Evolutionary conservation across 1,284 basidiomycete species (phyloP).

Genomic region (Ganoderma boninense): DNA sequence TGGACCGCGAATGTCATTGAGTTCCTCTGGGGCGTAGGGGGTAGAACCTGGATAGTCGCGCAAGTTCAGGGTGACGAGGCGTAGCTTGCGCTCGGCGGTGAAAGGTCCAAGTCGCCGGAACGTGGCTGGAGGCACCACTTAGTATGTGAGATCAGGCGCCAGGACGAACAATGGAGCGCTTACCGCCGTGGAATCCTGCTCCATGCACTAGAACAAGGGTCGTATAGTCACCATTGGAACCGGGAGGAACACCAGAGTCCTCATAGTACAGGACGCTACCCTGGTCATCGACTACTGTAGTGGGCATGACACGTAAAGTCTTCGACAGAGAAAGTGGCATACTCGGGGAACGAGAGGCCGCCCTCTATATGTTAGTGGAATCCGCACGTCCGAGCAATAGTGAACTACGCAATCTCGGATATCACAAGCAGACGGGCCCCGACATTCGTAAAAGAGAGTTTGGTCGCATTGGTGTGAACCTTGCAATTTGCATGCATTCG

Average conservation of each 20-base stretch:
- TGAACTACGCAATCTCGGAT: not conserved
- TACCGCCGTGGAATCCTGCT: conserved; percentile 37
- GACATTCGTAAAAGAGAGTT: not conserved
- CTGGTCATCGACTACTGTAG: conserved; percentile 15
- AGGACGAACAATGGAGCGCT: conserved; percentile 5
- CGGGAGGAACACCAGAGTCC: not conserved
- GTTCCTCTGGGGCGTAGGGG: conserved; percentile 36
- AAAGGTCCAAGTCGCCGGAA: conserved; percentile 39
- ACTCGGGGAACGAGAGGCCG: not conserved
- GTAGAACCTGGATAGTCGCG: conserved; percentile 44
- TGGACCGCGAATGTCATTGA: conserved; percentile 31
- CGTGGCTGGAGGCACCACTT: conserved; percentile 30
- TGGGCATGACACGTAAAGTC: conserved; percentile 13
- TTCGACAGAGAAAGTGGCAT: not conserved
- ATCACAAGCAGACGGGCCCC: not conserved
- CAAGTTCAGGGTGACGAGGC: conserved; percentile 41
- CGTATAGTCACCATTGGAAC: conserved; percentile 23
- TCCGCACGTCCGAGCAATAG: not conserved
- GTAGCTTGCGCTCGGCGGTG: conserved; percentile 36
- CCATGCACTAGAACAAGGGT: conserved; percentile 40
- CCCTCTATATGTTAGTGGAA: not conserved
- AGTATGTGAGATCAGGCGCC: not conserved
- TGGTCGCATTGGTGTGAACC: conserved; percentile 4
- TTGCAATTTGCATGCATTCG: too few species aligned
- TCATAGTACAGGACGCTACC: conserved; percentile 16